Evolutionary conservation across 129 eudicot species (phyloP), one percentile per base, ranked within the genome.

Genomic region (Arctium lappa): DNA sequence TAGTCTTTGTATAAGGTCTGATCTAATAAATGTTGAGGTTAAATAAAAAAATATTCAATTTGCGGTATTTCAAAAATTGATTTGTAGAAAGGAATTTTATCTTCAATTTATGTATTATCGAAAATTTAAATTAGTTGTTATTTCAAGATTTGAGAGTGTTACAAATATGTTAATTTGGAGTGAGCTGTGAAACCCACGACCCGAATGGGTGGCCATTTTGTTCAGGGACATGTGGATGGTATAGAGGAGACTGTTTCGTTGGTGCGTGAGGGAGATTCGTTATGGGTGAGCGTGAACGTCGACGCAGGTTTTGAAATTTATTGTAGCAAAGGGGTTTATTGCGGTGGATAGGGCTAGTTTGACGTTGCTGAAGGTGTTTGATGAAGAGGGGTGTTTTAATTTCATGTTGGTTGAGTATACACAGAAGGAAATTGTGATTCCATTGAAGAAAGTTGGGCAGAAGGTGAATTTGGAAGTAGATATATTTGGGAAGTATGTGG

Each of bases 391-490:
- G 27, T 92, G 94, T 80, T 94, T 94, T 75, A 91, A 91, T 88
- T 89, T 95, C 76, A 91, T 95, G 98, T 42, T 95, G 88, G 98
- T 92, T 80, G 96, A 85, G 42, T 95, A 95, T 78, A 91, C 98
- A 13, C 98, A 95, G 84, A 89, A 92, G 86, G 82, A 92, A 11
- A 89, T 94, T 77, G 98, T 92, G 86, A 89, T 94, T 30, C 95
- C 98, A 2, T 71, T 89, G 89, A 94, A 94, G 88, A 92, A 89
- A 44, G 76, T 91, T 40, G 97, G 97, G 79, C 89, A 91, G 42
- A 95, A 92, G 94, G 98, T 95, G 85, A 95, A 92, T 88, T 76
- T 95, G 87, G 98, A 95, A 88, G 98, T 92, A 38, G 98, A 92
- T 88, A 88, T 95, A 63, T 87, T 95, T 86, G 98, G 98, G 6